phyloP scores from a whole-genome alignment of 768 basidiomycete species.

The Exidia glandulosa region DNA sequence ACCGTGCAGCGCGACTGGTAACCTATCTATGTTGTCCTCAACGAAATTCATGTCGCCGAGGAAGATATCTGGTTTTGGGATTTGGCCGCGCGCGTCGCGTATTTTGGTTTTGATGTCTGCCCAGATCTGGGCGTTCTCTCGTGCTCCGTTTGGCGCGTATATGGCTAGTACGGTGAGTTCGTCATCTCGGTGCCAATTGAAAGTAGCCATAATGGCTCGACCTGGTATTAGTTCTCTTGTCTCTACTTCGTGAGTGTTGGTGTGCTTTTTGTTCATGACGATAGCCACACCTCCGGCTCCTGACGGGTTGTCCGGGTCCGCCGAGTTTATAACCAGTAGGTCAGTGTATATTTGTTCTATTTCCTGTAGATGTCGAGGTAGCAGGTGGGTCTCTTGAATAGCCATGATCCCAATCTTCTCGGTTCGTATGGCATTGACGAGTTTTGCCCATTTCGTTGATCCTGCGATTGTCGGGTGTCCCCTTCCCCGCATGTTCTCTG shows the following conservation, averaged over 20 bases:
- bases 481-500: not conserved
- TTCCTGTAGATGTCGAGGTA: not conserved
- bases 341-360: not conserved
- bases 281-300: not conserved
- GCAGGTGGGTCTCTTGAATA: not conserved
- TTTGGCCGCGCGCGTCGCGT: too few relatives aligned
- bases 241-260: not conserved
- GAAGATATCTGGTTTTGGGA: constrained; percentile 5
- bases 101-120: not conserved
- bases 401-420: not conserved
- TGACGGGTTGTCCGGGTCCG: not conserved
- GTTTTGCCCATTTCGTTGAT: not conserved
- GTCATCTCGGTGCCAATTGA: not conserved
- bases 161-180: not conserved
- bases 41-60: constrained; percentile 13
- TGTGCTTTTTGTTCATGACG: not conserved
- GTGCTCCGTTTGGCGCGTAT: not conserved
- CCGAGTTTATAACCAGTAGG: not conserved
- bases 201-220: not conserved
- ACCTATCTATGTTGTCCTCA: constrained; percentile 10
- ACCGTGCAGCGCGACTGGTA: not conserved
- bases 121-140: not conserved
- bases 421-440: not conserved
- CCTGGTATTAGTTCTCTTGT: not conserved
- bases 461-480: not conserved